Evolutionary conservation across 257 asterid species (phyloP), one percentile per base, ranked within the genome.

Genomic region (Solanum microdontum): DNA sequence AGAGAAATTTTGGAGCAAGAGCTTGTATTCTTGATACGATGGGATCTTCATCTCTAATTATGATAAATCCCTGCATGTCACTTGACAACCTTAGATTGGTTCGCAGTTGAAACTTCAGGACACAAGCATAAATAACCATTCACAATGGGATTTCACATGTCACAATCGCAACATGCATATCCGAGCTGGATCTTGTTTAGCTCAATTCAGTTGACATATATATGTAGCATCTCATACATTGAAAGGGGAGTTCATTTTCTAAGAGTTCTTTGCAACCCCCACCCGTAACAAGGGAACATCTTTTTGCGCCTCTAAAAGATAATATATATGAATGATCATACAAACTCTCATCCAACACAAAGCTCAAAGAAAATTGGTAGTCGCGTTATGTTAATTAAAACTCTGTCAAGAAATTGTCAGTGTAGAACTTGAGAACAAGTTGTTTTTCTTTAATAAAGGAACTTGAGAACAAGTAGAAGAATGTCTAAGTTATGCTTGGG

Each of bases 31-130:
- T 90, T 26, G 94, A 88, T 24, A 93, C 89, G 21, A 91, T 85
- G 58, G 90, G 72, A 75, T 93, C 96, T 89, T 96, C 98, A 37
- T 98, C 99, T 91, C 99, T 90, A 11, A 97, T 91, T 17, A 97
- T 91, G 55, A 94, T 79, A 77, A 90, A 90, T 12, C 99, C 99
- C 99, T 97, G 94, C 68, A 80, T 45, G n/a, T 43, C 64, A 80
- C 3, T 80, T 45, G 85, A 45, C 26, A 45, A 80, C 40, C 23
- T 80, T 80, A 80, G 11, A 28, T 45, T 17, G 30, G 66, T 79
- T 79, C 66, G 1, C 37, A 9, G 13, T 45, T 45, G 39, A 45
- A 80, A 45, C 68, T 26, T 80, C 84, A 36, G 23, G 58, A 37
- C 21, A 76, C 12, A 75, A 14, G 26, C 60, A 76, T 8, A 13